Evolutionary conservation across 192 early-diverging fungal genomes (phyloP), one percentile per base, ranked within the genome.

Genomic region (Blastocladiella britannica): DNA sequence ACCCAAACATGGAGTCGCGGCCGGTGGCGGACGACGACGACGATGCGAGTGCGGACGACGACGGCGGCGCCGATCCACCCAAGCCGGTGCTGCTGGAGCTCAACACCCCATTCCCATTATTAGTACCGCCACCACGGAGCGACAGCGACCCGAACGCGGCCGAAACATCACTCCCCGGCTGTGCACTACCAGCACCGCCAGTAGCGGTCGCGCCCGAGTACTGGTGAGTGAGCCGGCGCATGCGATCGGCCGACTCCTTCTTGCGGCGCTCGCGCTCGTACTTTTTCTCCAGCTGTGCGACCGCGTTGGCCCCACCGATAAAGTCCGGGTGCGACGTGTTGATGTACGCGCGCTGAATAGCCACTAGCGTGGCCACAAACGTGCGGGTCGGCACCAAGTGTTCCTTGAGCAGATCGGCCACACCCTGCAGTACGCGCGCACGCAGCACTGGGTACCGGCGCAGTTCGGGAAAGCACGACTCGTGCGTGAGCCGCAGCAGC

Each of bases 301-400:
- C 77, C n/a, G 86, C 83, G 15, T 79, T 80, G 0, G 76, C 78
- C 0, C 80, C 86, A 18, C 85, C 85, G 59, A 87, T 76, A 66
- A 87, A 87, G 62, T 88, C 86, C 0, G 84, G 82, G 57, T 88
- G 86, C 66, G 84, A 84, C 57, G 86, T 88, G 61, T 88, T 88
- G 62, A 88, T 84, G 59, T 88, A 88, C 0, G 83, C 80, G 47
- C 78, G 80, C 64, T 88, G 79, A 62, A 88, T 88, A 51, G 79
- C 68, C 62, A 88, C 82, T 63, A 88, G 63, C 58, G 82, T 88
- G 60, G 82, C 84, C 1, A 88, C 84, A 63, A 84, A 88, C 6
- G 65, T 66, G 0, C 80, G 72, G 2, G 86, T 84, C 23, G 86
- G 86, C 8, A 74, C 71, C 6, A 85, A 69, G 54, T 82, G 69